Conservation (phyloP, 352 stramenopile genomes). For the Aphanomyces astaci region DNA sequence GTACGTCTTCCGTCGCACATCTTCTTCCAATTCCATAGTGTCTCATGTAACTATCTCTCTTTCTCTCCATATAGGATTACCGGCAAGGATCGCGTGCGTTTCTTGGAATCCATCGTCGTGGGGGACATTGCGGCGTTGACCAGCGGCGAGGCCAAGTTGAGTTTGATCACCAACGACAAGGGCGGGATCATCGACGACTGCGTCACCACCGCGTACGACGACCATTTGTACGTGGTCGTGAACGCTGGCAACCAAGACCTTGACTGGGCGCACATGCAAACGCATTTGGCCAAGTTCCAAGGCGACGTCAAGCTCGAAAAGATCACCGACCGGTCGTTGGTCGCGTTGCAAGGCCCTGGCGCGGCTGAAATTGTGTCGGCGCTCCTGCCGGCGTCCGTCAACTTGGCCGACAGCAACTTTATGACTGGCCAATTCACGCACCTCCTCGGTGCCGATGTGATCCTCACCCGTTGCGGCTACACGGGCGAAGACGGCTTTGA, state of each 20-base stretch:
- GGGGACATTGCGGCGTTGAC: conserved; percentile 87
- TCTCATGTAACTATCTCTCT: background rate
- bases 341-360: conserved; percentile 94
- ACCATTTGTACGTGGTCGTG: conserved; percentile 94
- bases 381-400: conserved; percentile 72
- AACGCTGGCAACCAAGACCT: conserved; percentile 97
- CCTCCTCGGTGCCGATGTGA: conserved; percentile 80
- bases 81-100: conserved; percentile 90
- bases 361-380: conserved; percentile 76
- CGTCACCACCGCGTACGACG: conserved; percentile 94
- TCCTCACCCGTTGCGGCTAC: conserved; percentile 95
- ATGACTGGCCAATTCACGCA: conserved; percentile 91
- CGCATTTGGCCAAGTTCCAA: conserved; percentile 71
- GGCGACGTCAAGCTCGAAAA: conserved; percentile 93
- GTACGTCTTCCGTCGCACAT: too few species aligned
- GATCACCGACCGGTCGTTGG: conserved; percentile 86
- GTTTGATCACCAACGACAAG: conserved; percentile 92
- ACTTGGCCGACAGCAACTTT: conserved; percentile 92
- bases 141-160: conserved; percentile 87
- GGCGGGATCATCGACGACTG: conserved; percentile 98
- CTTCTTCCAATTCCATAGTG: too few species aligned
- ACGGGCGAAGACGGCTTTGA: conserved; percentile 99
- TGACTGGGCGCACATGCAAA: conserved; percentile 92
- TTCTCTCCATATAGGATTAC: conserved; percentile 45
- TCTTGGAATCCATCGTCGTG: conserved; percentile 95